phyloP scores from a whole-genome alignment of 192 early-diverging fungal genomes.

The Backusella tarrabulga region DNA sequence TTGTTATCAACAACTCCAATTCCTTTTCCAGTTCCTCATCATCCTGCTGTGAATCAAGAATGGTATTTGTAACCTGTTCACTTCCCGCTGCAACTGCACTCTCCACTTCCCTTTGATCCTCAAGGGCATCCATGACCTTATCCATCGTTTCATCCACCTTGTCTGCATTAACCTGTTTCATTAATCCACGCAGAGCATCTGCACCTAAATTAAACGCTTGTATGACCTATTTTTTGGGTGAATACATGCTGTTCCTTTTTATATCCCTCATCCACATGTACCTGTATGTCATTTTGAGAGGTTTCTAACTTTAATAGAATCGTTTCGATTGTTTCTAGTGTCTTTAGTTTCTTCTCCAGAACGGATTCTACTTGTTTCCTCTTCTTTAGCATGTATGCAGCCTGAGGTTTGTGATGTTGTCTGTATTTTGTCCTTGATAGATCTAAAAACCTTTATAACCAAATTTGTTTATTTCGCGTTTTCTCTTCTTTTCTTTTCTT shows the following conservation, averaged over 20 bases:
- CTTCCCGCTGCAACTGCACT: constrained; percentile 46
- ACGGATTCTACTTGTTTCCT: constrained; percentile 51
- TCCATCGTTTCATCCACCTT: constrained; percentile 62
- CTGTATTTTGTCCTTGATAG: constrained; percentile 11
- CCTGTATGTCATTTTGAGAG: constrained; percentile 62
- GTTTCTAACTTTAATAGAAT: constrained; percentile 63
- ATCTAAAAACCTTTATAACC: background rate
- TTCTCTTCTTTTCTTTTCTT: background rate
- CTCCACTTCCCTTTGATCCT: constrained; percentile 64
- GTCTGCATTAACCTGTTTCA: constrained; percentile 48
- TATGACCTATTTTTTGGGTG: constrained; percentile 42
- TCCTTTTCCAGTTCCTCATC: background rate
- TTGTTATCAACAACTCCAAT: background rate
- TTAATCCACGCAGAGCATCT: constrained; percentile 47
- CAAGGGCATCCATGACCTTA: constrained; percentile 53
- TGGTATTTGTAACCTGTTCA: constrained; percentile 5
- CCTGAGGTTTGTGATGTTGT: constrained; percentile 49
- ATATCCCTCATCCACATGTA: constrained; percentile 2
- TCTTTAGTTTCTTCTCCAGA: constrained; percentile 54
- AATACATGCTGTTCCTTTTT: background rate
- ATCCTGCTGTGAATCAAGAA: background rate
- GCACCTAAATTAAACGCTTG: constrained; percentile 61
- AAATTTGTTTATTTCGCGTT: background rate
- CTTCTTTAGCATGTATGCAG: constrained; percentile 52
- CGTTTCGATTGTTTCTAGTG: constrained; percentile 57